Evolutionary conservation across 2,329 filamentous ascomycete species (phyloP), one percentile per base, ranked within the genome.

Genomic region (Teratosphaeria nubilosa): DNA sequence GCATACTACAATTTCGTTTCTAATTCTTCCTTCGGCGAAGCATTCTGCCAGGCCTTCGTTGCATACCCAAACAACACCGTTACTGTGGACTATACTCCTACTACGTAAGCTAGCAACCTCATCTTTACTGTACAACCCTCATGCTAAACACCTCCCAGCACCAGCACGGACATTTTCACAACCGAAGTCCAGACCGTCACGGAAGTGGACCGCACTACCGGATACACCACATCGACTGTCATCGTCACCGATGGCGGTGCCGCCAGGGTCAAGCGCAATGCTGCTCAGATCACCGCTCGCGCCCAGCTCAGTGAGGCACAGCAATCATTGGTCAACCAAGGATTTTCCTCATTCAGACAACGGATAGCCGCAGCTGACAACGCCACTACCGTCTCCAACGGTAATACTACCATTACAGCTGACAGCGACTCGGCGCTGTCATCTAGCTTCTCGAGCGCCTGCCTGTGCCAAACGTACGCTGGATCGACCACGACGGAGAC

Each of bases 371-470:
- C 60, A 24, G 59, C 41, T 6, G 62, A 58, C 41, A 57, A 27
- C 10, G 60, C 58, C 41, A 51, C 57, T 20, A 59, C 59, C 20
- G 50, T 55, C 25, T 32, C 22, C 31, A 53, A 55, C 32, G 41
- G 41, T 16, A 48, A 20, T 16, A 22, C 20, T 3, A 48, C 41
- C 20, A 48, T 48, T 16, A 48, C 41, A 48, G 41, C 41, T 1
- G 53, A 50, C 52, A 57, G 51, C 27, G 61, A 62, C 57, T 48
- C 60, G 1, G 62, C 53, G 11, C 55, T 68, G 41, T 64, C 64
- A 11, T 58, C 65, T 1, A 61, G 65, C 2, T 69, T 72, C 56
- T 66, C 65, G 14, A 72, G 69, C 56, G 70, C 70, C 45, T 73
- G 70, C 57, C 52, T 32, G n/a, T 72, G 70, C 56, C 66, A 68